Conservation (phyloP, 495 filamentous ascomycete species). For the Penicillium steckii region DNA sequence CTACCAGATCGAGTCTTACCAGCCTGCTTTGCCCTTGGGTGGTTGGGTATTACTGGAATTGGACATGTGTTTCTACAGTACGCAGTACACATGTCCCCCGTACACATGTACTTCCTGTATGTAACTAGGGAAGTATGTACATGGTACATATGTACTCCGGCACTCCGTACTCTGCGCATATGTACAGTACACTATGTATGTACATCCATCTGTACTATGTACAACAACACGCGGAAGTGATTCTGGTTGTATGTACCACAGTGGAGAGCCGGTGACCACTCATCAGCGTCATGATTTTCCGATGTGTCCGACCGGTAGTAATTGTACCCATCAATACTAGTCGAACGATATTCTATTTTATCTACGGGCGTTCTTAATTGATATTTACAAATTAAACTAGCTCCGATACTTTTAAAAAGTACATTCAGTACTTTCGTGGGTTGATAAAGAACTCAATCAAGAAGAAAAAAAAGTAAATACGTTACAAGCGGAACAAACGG, state of each 20-base stretch:
- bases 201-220: neutral
- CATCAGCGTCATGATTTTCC: constrained; percentile 10
- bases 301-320: constrained; percentile 16
- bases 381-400: too few species aligned
- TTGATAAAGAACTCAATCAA: neutral
- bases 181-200: too few species aligned
- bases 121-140: too few species aligned
- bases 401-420: too few species aligned
- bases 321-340: constrained; percentile 1
- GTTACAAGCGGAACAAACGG: too few species aligned
- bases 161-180: neutral
- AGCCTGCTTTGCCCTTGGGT: too few species aligned
- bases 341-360: neutral
- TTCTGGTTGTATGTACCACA: neutral
- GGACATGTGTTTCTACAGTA: neutral
- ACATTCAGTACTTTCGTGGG: too few species aligned
- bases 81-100: neutral
- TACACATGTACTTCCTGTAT: neutral
- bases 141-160: neutral
- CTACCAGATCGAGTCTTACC: neutral
- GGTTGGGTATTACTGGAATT: neutral
- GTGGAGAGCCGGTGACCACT: neutral
- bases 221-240: neutral
- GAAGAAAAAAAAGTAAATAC: neutral
- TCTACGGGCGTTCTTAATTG: too few species aligned